Evolutionary conservation across 352 stramenopile genomes (phyloP), one percentile per base, ranked within the genome.

Genomic region (Pythium periplocum): DNA sequence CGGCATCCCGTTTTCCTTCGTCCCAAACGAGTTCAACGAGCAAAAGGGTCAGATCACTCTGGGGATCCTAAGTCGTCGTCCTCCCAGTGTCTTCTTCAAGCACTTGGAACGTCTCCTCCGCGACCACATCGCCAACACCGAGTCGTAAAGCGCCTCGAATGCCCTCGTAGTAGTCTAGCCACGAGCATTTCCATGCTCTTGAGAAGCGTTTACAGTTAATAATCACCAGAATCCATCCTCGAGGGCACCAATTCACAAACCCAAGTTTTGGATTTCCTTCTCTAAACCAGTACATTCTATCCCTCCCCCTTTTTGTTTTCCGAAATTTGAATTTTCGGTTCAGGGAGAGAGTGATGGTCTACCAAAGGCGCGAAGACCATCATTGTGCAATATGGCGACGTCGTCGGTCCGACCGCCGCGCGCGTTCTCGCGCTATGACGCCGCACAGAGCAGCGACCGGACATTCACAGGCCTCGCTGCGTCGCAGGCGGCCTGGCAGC

Each of bases 401-500:
- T 11, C 6, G 45, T 9, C 12, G 30, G 10, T 7, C n/a, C 9
- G 26, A 6, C 10, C 33, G 33, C 17, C 39, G 50, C 52, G 55
- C 59, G 49, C 62, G 45, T 90, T 86, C 46, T 61, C 64, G 34
- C 65, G 59, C 34, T 87, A 82, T 49, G 77, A 88, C 53, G 66
- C 69, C 37, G 73, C 82, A 4, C 65, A 81, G 46, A 67, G 84
- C 68, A 88, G 77, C 62, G 73, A 90, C 63, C 79, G 85, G 71
- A 87, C 78, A 26, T 68, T 89, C 53, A 69, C 62, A 2, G 48
- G 48, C 10, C 45, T 44, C 5, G 51, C 17, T 26, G 17, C 17
- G 17, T 26, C 17, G 38, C 38, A 8, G 7, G 38, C 38, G 38
- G 6, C 4, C 48, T 10, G 17, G 32, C 55, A 8, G 35, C 40